These are phyloP conservation scores for Nymphaea colorata DNA, from an alignment of 164 flowering plant species.

Conservation along the genomic window DNA sequence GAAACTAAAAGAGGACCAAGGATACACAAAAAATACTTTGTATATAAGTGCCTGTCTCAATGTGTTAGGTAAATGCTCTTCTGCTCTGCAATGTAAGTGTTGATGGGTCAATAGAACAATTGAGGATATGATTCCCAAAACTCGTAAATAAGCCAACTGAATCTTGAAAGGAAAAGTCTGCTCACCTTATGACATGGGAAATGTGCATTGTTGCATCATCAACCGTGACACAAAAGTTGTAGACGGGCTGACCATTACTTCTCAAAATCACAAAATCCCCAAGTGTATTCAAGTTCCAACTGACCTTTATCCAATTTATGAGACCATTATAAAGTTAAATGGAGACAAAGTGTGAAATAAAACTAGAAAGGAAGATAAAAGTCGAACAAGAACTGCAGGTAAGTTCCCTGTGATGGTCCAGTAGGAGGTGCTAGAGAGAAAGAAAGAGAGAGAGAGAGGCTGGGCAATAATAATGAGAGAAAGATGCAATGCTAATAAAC, in stretches of 20 bases:
- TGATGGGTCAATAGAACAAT: not conserved
- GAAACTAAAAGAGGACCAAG: not conserved
- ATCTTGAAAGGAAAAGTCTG: too few relatives aligned
- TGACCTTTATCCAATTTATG: conserved; percentile 50
- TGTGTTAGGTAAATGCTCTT: conserved; percentile 92
- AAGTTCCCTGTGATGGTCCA: too few relatives aligned
- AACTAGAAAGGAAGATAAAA: too few relatives aligned
- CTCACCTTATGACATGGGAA: conserved; percentile 91
- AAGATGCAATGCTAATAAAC: not conserved
- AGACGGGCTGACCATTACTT: conserved; percentile 95
- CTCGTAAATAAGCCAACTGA: not conserved
- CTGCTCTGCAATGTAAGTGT: conserved; percentile 57
- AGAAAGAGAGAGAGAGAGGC: not conserved
- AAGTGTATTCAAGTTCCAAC: conserved; percentile 79
- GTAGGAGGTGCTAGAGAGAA: too few relatives aligned
- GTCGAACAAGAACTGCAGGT: too few relatives aligned
- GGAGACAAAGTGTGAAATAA: conserved; percentile 2
- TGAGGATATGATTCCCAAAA: not conserved
- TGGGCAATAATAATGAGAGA: too few relatives aligned
- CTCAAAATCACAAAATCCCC: conserved; percentile 95
- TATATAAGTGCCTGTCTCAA: conserved; percentile 88
- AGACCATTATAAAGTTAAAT: conserved; percentile 37
- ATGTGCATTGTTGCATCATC: conserved; percentile 99
- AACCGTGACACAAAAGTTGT: conserved; percentile 94
- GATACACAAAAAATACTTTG: conserved; percentile 35